A percentile compares a stretch with the other conserved stretches of the same genome.
These are phyloP conservation scores for Waltergamsia citrina DNA, from an alignment of 2,329 filamentous ascomycete genomes.

Conservation along the genomic window DNA sequence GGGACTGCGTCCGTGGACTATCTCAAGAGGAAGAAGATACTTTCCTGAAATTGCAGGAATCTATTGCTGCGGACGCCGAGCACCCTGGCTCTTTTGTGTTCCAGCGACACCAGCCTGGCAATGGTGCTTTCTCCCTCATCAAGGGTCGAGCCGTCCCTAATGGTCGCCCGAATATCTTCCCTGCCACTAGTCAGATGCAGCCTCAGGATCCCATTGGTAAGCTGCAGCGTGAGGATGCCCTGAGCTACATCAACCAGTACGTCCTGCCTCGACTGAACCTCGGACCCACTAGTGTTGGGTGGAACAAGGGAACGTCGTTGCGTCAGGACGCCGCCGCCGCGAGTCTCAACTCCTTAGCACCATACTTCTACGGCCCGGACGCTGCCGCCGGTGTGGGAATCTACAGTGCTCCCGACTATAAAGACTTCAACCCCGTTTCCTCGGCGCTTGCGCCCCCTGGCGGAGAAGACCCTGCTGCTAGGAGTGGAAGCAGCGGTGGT, in stretches of 20 bases:
- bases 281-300: constrained; percentile 34
- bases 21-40: constrained; percentile 58
- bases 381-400: constrained; percentile 34
- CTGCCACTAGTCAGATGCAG: constrained; percentile 33
- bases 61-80: constrained; percentile 37
- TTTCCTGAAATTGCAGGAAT: constrained; percentile 59
- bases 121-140: constrained; percentile 51
- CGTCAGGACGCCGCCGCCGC: constrained; percentile 36
- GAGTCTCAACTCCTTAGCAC: constrained; percentile 44
- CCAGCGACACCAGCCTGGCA: constrained; percentile 41
- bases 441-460: constrained; percentile 10
- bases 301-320: constrained; percentile 24
- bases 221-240: constrained; percentile 56
- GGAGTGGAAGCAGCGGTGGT: constrained; percentile 1
- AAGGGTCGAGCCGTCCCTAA: constrained; percentile 57
- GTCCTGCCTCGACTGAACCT: constrained; percentile 51
- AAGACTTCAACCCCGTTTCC: constrained; percentile 1
- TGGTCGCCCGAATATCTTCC: constrained; percentile 53
- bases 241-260: constrained; percentile 62
- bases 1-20: constrained; percentile 66
- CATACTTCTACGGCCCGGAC: constrained; percentile 44
- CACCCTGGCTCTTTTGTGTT: constrained; percentile 48
- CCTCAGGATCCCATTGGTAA: constrained; percentile 51
- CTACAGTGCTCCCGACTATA: constrained; percentile 25
- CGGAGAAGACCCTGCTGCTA: no score